These are phyloP conservation scores for Trypanosomatidae sp. DNA, from an alignment of 208 protist species.

Conservation along the genomic window DNA sequence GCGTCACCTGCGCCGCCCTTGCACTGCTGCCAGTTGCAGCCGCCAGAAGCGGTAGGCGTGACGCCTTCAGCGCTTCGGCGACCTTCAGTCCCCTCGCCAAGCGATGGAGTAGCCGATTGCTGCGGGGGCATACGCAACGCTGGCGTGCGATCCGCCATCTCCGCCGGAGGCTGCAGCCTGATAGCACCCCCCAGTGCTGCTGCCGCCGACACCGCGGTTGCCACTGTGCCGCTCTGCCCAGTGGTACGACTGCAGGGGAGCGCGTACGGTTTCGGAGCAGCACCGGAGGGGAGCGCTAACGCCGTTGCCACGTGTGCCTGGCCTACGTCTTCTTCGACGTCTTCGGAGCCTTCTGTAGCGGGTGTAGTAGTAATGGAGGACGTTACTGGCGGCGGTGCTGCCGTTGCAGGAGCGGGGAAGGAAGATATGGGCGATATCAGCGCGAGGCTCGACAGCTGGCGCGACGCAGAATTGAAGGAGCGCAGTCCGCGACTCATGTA, in stretches of 20 bases:
- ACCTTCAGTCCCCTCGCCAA: not conserved
- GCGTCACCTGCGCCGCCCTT: not conserved
- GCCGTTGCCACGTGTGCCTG: not conserved
- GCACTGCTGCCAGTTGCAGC: not conserved
- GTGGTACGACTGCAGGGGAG: not conserved
- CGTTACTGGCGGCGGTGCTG: not conserved
- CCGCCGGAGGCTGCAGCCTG: not conserved
- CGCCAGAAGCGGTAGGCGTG: not conserved
- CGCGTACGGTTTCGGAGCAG: not conserved
- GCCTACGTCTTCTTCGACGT: not conserved
- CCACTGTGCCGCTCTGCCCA: not conserved
- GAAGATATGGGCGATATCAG: not conserved
- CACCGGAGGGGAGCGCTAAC: not conserved
- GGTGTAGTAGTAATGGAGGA: not conserved
- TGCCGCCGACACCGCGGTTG: not conserved
- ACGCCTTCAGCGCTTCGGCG: not conserved
- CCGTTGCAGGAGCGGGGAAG: not conserved
- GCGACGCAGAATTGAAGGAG: not conserved
- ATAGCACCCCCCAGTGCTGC: not conserved
- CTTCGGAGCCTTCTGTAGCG: not conserved
- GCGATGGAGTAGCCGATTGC: not conserved
- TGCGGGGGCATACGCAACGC: constrained; percentile 1
- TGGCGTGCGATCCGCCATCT: constrained; percentile 4
- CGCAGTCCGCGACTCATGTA: constrained; percentile 71
- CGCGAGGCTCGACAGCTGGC: not conserved